A percentile compares a stretch with the other conserved stretches of the same genome.
These are phyloP conservation scores for Saururus chinensis DNA, from an alignment of 164 flowering plant species.

Conservation along the genomic window DNA sequence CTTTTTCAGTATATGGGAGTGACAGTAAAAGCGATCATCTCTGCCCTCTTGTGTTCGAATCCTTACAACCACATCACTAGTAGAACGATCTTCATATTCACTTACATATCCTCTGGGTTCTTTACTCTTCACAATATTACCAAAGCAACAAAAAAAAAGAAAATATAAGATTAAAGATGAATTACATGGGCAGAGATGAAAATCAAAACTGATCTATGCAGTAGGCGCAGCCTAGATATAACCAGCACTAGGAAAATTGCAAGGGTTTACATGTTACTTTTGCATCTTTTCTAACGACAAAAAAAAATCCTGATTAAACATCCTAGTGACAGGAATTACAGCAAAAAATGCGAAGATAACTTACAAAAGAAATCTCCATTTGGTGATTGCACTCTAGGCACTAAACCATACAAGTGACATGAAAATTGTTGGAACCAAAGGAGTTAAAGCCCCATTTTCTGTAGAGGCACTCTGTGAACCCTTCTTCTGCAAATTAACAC, in stretches of 20 bases:
- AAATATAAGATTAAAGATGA: neutral
- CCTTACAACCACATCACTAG: slow-evolving; percentile 88
- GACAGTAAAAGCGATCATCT: slow-evolving; percentile 79
- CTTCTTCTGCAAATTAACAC: no score
- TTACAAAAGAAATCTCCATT: slow-evolving; percentile 6
- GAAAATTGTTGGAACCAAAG: no score
- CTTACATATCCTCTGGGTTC: slow-evolving; percentile 7
- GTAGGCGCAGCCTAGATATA: no score
- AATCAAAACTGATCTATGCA: no score
- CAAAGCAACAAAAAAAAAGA: neutral
- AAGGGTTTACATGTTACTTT: neutral
- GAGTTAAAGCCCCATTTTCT: no score
- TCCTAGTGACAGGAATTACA: neutral
- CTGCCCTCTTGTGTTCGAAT: slow-evolving; percentile 74
- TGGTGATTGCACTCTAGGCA: neutral
- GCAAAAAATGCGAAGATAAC: neutral
- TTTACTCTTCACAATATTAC: neutral
- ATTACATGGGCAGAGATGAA: neutral
- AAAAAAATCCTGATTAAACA: neutral
- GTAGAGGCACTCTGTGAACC: no score
- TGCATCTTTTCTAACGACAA: neutral
- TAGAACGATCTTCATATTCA: slow-evolving; percentile 55
- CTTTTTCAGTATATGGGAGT: slow-evolving; percentile 51
- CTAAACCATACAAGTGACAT: no score
- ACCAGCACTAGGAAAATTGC: neutral